A percentile compares a stretch with the other conserved stretches of the same genome.
Evolutionary conservation across 345 rosid species (phyloP).

Genomic region (Lepidium aucheri): DNA sequence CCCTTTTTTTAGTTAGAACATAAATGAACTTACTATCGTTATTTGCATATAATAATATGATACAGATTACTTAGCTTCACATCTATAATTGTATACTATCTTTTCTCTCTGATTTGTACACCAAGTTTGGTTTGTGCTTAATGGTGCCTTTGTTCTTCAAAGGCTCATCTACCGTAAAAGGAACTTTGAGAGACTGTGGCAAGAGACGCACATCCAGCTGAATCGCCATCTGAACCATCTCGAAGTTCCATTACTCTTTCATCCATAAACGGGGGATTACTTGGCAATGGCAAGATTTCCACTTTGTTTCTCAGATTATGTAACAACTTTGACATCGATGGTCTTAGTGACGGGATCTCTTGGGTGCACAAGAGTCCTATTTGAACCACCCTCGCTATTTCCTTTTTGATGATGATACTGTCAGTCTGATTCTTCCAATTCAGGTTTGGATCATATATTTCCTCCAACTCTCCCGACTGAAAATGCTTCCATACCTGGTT

Average conservation of each 20-base stretch:
- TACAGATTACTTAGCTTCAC: neutral
- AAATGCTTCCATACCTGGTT: constrained; percentile 72
- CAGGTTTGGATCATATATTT: constrained; percentile 63
- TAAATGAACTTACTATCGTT: neutral
- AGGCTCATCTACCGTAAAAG: constrained; percentile 59
- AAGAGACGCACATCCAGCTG: constrained; percentile 42
- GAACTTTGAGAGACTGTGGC: constrained; percentile 59
- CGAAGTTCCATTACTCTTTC: constrained; percentile 74
- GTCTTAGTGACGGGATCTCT: constrained; percentile 61
- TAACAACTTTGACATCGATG: constrained; percentile 68
- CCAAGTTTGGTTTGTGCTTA: neutral
- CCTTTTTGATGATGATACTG: constrained; percentile 40
- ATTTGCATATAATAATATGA: neutral
- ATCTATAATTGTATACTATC: neutral
- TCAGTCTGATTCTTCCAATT: constrained; percentile 30
- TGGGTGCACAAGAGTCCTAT: constrained; percentile 79
- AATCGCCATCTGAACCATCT: constrained; percentile 41
- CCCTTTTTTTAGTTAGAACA: neutral
- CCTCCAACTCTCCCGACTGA: constrained; percentile 57
- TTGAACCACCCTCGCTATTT: constrained; percentile 56
- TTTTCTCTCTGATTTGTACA: neutral
- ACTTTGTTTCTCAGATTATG: constrained; percentile 67
- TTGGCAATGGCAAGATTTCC: constrained; percentile 54
- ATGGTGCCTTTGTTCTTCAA: neutral
- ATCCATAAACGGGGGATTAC: constrained; percentile 81